Percentiles rank a stretch among this genome's conserved stretches.
Conservation (phyloP, 169 alveolate genomes). For the Plasmodium inui region DNA sequence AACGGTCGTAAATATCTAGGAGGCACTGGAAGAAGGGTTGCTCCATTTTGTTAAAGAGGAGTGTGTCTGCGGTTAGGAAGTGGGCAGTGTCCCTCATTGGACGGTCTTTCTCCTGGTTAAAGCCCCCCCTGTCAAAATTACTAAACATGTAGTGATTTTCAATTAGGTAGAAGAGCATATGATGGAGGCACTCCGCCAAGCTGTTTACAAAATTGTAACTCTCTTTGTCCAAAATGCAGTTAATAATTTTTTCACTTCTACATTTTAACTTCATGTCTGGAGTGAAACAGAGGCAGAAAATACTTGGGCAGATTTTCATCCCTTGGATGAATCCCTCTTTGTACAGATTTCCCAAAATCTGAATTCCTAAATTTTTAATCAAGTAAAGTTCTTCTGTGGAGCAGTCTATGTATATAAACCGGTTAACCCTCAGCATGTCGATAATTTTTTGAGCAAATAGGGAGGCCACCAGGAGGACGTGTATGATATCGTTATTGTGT, state of each 20-base stretch:
- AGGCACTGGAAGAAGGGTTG: slow-evolving; percentile 29
- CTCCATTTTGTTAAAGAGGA: slow-evolving; percentile 58
- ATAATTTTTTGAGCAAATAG: slow-evolving; percentile 47
- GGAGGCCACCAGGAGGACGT: slow-evolving; percentile 43
- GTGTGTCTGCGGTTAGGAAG: background rate
- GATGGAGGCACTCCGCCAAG: slow-evolving; percentile 64
- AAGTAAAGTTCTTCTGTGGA: slow-evolving; percentile 31
- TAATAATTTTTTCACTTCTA: slow-evolving; percentile 59
- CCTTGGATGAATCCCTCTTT: slow-evolving; percentile 73
- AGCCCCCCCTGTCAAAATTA: background rate
- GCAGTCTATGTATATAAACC: slow-evolving; percentile 54
- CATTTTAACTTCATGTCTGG: slow-evolving; percentile 33
- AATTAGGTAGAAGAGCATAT: slow-evolving; percentile 52
- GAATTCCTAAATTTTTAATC: slow-evolving; percentile 60
- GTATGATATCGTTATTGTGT: slow-evolving; percentile 54
- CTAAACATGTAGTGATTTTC: slow-evolving; percentile 47
- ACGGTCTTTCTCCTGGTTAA: background rate
- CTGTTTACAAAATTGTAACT: slow-evolving; percentile 49
- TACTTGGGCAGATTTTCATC: slow-evolving; percentile 28
- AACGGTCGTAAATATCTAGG: slow-evolving; percentile 43
- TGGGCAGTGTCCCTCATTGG: background rate
- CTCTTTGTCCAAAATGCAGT: slow-evolving; percentile 48
- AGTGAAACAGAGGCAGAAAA: slow-evolving; percentile 47
- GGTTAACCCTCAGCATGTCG: slow-evolving; percentile 16
- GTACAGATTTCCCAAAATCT: slow-evolving; percentile 38